Percentiles rank a stretch among this genome's conserved stretches.
These are phyloP conservation scores for Iris pallida DNA, from an alignment of 116 monocot species.

Conservation along the genomic window DNA sequence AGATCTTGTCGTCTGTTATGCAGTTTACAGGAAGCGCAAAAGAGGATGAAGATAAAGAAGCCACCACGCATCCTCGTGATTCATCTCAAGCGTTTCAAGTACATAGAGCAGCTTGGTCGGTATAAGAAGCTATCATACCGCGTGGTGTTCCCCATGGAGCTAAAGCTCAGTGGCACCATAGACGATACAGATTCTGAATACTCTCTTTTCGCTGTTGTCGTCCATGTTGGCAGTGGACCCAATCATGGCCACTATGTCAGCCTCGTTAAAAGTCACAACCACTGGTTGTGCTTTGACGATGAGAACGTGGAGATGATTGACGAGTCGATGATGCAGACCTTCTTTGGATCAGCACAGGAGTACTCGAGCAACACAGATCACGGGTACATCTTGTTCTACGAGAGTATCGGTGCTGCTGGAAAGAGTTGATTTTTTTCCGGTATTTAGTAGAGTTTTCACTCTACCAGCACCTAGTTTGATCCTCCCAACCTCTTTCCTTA, in stretches of 20 bases:
- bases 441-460: no score
- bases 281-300: conserved; percentile 90
- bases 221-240: conserved; percentile 82
- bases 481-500: no score
- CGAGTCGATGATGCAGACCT: conserved; percentile 71
- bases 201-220: conserved; percentile 82
- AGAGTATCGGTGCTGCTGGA: conserved; percentile 17
- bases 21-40: conserved; percentile 95
- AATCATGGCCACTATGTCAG: conserved; percentile 94
- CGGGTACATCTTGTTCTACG: conserved; percentile 93
- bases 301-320: conserved; percentile 95
- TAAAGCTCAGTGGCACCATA: conserved; percentile 74
- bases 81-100: conserved; percentile 95
- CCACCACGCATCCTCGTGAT: conserved; percentile 79
- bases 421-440: background rate
- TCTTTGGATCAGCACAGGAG: conserved; percentile 87
- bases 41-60: conserved; percentile 95
- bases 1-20: conserved; percentile 3
- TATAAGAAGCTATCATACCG: conserved; percentile 83
- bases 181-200: conserved; percentile 68
- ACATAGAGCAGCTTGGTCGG: conserved; percentile 80
- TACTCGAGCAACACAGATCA: conserved; percentile 86
- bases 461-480: no score
- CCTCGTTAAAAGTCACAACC: conserved; percentile 82
- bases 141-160: conserved; percentile 86